Conservation (phyloP, 768 basidiomycete genomes). For the Nidularia sp. region DNA sequence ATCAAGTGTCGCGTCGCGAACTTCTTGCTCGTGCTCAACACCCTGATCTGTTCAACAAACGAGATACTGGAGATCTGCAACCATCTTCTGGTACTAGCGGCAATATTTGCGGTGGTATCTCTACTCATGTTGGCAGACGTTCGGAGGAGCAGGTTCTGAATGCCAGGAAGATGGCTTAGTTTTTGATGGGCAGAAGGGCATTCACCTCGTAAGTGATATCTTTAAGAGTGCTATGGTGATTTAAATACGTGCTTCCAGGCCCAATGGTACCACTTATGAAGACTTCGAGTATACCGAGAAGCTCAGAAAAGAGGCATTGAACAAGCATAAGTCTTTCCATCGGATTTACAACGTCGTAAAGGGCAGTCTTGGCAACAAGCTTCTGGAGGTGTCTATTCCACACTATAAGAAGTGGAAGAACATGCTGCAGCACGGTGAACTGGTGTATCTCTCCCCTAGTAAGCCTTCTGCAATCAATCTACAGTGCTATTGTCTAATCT, state of each 20-base stretch:
- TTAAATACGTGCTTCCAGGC: not conserved
- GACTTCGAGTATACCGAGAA: slow-evolving; percentile 3
- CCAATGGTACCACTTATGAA: slow-evolving; percentile 7
- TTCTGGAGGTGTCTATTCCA: slow-evolving; percentile 9
- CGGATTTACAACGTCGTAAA: slow-evolving; percentile 7
- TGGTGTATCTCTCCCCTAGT: slow-evolving; percentile 8
- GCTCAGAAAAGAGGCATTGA: not conserved
- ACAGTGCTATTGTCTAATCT: not conserved
- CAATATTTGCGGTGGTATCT: not conserved
- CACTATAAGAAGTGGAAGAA: slow-evolving; percentile 13
- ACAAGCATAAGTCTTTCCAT: slow-evolving; percentile 1
- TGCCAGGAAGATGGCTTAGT: slow-evolving; percentile 6
- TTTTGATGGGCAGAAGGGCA: slow-evolving; percentile 7
- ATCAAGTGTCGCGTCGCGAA: slow-evolving; percentile 5
- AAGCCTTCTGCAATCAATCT: not conserved
- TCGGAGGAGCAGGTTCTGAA: slow-evolving; percentile 6
- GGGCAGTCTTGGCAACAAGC: slow-evolving; percentile 8
- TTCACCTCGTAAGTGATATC: slow-evolving; percentile 6
- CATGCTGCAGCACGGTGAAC: slow-evolving; percentile 3
- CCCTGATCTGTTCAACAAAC: slow-evolving; percentile 8
- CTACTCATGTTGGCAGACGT: not conserved
- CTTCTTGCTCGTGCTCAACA: slow-evolving; percentile 5
- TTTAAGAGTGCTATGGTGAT: not conserved
- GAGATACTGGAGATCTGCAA: not conserved
- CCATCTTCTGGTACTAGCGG: not conserved